Conservation (phyloP, 768 basidiomycete genomes). For the Thelephora aurantiotincta region DNA sequence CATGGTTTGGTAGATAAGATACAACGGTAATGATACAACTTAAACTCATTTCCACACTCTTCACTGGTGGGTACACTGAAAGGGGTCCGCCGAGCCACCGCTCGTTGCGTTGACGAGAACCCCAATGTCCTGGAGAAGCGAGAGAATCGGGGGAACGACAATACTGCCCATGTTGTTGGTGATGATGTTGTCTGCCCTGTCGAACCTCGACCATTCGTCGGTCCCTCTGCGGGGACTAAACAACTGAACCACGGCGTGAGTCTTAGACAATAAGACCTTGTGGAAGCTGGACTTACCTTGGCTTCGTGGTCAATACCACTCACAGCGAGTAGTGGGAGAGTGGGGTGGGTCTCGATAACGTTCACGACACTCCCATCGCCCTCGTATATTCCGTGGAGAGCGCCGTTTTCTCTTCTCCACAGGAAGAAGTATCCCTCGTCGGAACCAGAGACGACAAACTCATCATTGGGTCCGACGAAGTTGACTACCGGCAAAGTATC, state of each 20-base stretch:
- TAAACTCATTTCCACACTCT: no score
- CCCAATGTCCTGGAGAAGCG: no score
- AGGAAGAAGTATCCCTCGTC: conserved; percentile 84
- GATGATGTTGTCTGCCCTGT: conserved; percentile 39
- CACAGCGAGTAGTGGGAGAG: conserved; percentile 68
- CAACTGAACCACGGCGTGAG: conserved; percentile 25
- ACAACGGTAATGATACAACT: no score
- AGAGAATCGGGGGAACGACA: no score
- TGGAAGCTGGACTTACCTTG: conserved; percentile 36
- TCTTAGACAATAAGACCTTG: conserved; percentile 1
- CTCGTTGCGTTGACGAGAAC: no score
- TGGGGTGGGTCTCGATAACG: conserved; percentile 71
- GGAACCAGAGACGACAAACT: conserved; percentile 71
- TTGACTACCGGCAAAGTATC: conserved; percentile 38
- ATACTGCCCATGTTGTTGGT: conserved; percentile 25
- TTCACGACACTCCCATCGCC: conserved; percentile 77
- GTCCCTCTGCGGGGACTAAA: conserved; percentile 42
- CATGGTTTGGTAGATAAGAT: no score
- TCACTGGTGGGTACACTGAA: conserved; percentile 10
- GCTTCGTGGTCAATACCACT: conserved; percentile 80
- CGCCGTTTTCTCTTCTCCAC: conserved; percentile 60
- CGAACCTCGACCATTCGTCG: conserved; percentile 40
- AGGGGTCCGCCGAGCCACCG: background rate
- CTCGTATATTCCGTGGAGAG: conserved; percentile 65
- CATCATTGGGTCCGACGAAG: conserved; percentile 66